Evolutionary conservation across 1,139 yeast species (phyloP).

Genomic region (Candida labiduridarum): DNA sequence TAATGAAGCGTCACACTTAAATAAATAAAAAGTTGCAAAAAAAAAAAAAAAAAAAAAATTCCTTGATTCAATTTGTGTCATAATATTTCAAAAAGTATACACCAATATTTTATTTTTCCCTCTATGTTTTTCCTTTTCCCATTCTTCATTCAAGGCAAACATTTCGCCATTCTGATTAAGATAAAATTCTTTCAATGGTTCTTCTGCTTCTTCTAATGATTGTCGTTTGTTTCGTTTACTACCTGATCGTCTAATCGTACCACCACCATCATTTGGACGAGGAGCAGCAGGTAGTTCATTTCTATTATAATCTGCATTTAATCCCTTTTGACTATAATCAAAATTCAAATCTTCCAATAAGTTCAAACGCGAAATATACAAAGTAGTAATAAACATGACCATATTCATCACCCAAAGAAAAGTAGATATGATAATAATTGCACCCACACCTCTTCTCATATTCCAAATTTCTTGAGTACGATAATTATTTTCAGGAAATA

Average conservation of each 20-base stretch:
- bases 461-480: constrained; percentile 26
- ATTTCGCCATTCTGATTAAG: constrained; percentile 39
- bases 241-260: neutral
- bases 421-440: constrained; percentile 42
- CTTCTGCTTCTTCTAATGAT: constrained; percentile 13
- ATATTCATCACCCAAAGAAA: constrained; percentile 44
- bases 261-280: neutral
- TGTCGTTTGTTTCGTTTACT: constrained; percentile 8
- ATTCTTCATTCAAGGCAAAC: constrained; percentile 32
- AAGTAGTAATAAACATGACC: constrained; percentile 43
- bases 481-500: constrained; percentile 21
- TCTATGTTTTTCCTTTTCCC: constrained; percentile 21
- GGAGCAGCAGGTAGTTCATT: neutral
- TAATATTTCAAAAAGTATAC: constrained; percentile 24
- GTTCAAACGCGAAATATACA: constrained; percentile 43
- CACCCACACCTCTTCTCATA: constrained; percentile 39
- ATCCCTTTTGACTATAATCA: constrained; percentile 25
- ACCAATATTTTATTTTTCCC: constrained; percentile 37
- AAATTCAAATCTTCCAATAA: constrained; percentile 40
- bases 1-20: neutral
- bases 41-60: neutral
- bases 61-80: neutral
- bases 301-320: constrained; percentile 10
- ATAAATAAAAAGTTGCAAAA: neutral
- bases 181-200: constrained; percentile 29